These are phyloP conservation scores for Eremochloa ophiuroides DNA, from an alignment of 176 grass and related monocot species.

Conservation along the genomic window DNA sequence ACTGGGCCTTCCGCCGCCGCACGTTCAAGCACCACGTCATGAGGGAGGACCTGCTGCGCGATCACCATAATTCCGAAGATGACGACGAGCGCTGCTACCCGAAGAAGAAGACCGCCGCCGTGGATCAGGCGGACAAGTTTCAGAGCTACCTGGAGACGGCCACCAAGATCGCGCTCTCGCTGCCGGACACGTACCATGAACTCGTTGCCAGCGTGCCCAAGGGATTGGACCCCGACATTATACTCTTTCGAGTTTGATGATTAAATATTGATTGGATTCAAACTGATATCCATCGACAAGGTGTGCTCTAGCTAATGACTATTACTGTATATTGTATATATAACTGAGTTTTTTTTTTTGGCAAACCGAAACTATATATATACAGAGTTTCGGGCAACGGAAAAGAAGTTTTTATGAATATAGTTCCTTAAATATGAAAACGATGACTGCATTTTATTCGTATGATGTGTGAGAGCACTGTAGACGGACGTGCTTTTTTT, in stretches of 20 bases:
- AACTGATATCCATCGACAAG: not conserved
- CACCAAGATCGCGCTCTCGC: slow-evolving; percentile 25
- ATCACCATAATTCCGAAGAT: not conserved
- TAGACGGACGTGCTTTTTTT: no score
- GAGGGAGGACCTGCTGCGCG: slow-evolving; percentile 32
- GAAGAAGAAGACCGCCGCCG: not conserved
- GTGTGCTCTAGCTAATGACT: not conserved
- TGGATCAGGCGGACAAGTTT: not conserved
- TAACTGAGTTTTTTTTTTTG: not conserved
- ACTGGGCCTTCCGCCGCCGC: slow-evolving; percentile 60
- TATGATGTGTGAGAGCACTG: no score
- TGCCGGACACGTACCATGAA: slow-evolving; percentile 26
- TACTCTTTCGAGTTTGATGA: slow-evolving; percentile 34
- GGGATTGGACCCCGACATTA: slow-evolving; percentile 33
- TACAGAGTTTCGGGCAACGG: no score
- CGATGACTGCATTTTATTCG: no score
- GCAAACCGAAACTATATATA: not conserved
- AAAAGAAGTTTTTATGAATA: no score
- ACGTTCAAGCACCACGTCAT: slow-evolving; percentile 37
- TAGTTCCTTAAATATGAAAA: no score
- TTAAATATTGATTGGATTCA: not conserved
- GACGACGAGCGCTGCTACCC: not conserved
- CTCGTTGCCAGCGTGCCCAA: slow-evolving; percentile 1
- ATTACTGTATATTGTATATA: not conserved
- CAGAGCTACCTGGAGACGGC: slow-evolving; percentile 27